These are phyloP conservation scores for Aspergillus sp. DNA, from an alignment of 2,329 filamentous ascomycete species.

Conservation along the genomic window DNA sequence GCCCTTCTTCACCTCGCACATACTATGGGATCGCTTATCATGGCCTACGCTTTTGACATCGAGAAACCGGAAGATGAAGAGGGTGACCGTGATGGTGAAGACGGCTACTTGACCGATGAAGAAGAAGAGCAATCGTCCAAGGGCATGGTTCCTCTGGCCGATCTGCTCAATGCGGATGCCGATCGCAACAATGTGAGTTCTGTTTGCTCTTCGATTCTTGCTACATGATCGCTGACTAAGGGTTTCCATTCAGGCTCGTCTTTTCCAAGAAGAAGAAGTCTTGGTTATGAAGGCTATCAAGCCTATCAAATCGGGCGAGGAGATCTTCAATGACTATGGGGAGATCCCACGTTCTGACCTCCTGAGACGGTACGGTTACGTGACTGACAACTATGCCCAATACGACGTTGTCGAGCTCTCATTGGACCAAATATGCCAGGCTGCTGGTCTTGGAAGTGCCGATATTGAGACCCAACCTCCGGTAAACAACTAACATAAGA, in stretches of 20 bases:
- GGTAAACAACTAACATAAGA: slow-evolving; percentile 23
- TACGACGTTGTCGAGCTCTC: slow-evolving; percentile 84
- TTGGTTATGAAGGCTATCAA: slow-evolving; percentile 73
- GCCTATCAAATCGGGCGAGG: slow-evolving; percentile 67
- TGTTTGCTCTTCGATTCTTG: neutral
- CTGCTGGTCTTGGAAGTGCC: slow-evolving; percentile 35
- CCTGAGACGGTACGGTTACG: slow-evolving; percentile 81
- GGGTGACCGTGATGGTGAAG: slow-evolving; percentile 52
- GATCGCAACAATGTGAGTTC: slow-evolving; percentile 71
- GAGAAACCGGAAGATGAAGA: slow-evolving; percentile 60
- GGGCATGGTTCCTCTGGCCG: slow-evolving; percentile 88
- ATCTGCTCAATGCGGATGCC: slow-evolving; percentile 85
- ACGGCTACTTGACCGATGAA: slow-evolving; percentile 60
- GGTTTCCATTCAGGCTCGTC: slow-evolving; percentile 48
- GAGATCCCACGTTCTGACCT: slow-evolving; percentile 80
- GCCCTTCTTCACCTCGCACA: slow-evolving; percentile 64
- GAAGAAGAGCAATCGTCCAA: slow-evolving; percentile 68
- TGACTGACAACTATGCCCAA: slow-evolving; percentile 72
- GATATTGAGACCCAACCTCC: slow-evolving; percentile 34
- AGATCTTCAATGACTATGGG: slow-evolving; percentile 88
- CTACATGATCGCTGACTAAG: slow-evolving; percentile 7
- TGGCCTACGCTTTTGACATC: slow-evolving; percentile 91
- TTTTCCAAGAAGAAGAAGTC: slow-evolving; percentile 60
- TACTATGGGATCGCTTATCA: slow-evolving; percentile 82
- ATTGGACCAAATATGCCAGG: slow-evolving; percentile 57